Conservation (phyloP, 495 filamentous ascomycete species). For the Lepidopterella palustris region DNA sequence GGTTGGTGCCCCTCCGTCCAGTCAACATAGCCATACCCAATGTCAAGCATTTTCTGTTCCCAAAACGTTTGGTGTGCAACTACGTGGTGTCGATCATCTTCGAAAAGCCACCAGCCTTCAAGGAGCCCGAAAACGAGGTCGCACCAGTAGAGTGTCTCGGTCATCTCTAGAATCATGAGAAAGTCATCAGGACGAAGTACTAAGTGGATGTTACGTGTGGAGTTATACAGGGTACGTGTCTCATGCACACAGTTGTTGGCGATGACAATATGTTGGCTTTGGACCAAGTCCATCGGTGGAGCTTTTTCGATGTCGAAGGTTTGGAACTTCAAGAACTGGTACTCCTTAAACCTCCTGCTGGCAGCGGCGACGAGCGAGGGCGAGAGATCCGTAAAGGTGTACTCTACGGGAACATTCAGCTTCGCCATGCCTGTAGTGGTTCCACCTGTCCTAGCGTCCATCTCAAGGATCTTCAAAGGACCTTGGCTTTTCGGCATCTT, state of each 20-base stretch:
- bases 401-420: constrained; percentile 28
- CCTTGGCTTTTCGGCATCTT: background rate
- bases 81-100: constrained; percentile 42
- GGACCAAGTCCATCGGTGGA: constrained; percentile 33
- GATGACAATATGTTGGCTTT: constrained; percentile 39
- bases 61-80: constrained; percentile 24
- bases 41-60: constrained; percentile 31
- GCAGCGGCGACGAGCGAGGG: constrained; percentile 37
- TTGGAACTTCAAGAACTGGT: constrained; percentile 37
- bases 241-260: constrained; percentile 47
- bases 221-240: constrained; percentile 34
- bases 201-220: constrained; percentile 32
- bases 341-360: constrained; percentile 30
- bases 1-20: constrained; percentile 35
- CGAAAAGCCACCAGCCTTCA: constrained; percentile 48
- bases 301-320: constrained; percentile 39
- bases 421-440: constrained; percentile 6
- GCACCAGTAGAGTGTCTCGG: constrained; percentile 36
- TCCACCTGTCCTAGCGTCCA: constrained; percentile 3
- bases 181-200: constrained; percentile 41
- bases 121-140: constrained; percentile 45
- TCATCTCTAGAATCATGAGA: constrained; percentile 44
- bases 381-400: constrained; percentile 46
- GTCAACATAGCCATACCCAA: constrained; percentile 36
- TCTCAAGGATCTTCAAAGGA: background rate